Conservation (phyloP, 2,329 filamentous ascomycete genomes). For the Neodidymelliopsis sp. region DNA sequence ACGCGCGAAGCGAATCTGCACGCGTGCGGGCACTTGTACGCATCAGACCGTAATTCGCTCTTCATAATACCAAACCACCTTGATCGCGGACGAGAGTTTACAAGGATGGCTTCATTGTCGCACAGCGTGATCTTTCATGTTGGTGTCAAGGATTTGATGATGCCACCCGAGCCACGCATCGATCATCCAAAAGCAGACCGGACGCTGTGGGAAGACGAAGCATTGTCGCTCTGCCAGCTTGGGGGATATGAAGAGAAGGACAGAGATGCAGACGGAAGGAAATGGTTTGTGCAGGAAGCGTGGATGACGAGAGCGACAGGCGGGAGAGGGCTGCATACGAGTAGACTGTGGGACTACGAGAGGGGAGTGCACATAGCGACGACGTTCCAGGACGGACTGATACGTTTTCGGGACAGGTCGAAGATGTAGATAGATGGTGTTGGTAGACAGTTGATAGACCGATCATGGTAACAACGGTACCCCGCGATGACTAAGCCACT, state of each 20-base stretch:
- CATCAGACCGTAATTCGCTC: conserved; percentile 63
- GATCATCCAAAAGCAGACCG: conserved; percentile 33
- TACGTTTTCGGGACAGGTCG: conserved; percentile 27
- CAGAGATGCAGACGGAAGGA: conserved; percentile 35
- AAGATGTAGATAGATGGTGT: too few relatives aligned
- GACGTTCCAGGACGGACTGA: conserved; percentile 44
- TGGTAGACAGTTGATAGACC: too few relatives aligned
- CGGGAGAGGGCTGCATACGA: conserved; percentile 37
- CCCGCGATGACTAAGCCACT: too few relatives aligned
- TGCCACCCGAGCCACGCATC: conserved; percentile 34
- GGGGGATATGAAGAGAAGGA: conserved; percentile 15
- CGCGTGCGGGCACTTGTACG: conserved; percentile 65
- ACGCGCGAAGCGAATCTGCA: conserved; percentile 58
- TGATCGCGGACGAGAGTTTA: conserved; percentile 31
- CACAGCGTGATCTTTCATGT: conserved; percentile 47
- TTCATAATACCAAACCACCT: conserved; percentile 60
- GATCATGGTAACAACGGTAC: too few relatives aligned
- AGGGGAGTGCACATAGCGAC: conserved; percentile 42
- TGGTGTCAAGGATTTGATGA: conserved; percentile 33
- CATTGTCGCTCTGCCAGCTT: conserved; percentile 32
- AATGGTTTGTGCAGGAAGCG: conserved; percentile 46
- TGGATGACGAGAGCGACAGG: conserved; percentile 34
- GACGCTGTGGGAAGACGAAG: conserved; percentile 33
- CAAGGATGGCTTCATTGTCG: conserved; percentile 41
- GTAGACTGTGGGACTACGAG: conserved; percentile 42